Base-by-base conservation (phyloP, 2,329 filamentous ascomycete genomes). In the Bipolaris zeicola region DNA sequence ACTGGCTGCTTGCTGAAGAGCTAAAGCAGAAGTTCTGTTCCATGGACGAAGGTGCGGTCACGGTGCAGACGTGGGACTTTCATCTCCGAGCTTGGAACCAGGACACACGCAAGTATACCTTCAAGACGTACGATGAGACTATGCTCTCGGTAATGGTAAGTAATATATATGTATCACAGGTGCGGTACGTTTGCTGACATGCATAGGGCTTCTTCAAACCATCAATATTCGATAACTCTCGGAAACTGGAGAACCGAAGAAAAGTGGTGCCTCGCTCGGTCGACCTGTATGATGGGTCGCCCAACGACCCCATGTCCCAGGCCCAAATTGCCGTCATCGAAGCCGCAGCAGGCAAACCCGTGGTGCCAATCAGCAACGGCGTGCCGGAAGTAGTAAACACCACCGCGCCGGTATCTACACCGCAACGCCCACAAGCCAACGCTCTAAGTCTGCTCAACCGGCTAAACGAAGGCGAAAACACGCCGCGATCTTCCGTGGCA, bases 91-190 rank as follows among this genome's bases (percentile, higher is more conserved):
- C 91, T 8, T 89, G 91, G 1, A 92, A 92, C 50, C 88, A 96
- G 72, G 89, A 95, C 49, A 99, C 95, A 1, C 85, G 88, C 61
- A 97, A 96, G 77, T 98, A 96, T 77, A 86, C 88, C 38, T 98
- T 97, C 83, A 98, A 98, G 81, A 93, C 91, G 0, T 99, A 98
- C 70, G 95, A 99, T 66, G 95, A 98, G 76, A 90, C 96, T 20
- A 91, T 96, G 66, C 83, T 99, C n/a, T 90, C 95, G 0, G 90
- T 93, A 1, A 92, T 96, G 89, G 80, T 81, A 70, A 68, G 78
- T 63, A 1, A 42, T 1, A 38, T 1, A 38, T 3, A 13, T 5
- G 11, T 10, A 13, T 2, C 2, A 7, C 10, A 10, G 3, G 16
- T 8, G 22, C 11, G 6, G 24, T n/a, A 5, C 34, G 45, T 16